These are phyloP conservation scores for Globisporangium radiosum DNA, from an alignment of 352 stramenopile species.

Conservation along the genomic window DNA sequence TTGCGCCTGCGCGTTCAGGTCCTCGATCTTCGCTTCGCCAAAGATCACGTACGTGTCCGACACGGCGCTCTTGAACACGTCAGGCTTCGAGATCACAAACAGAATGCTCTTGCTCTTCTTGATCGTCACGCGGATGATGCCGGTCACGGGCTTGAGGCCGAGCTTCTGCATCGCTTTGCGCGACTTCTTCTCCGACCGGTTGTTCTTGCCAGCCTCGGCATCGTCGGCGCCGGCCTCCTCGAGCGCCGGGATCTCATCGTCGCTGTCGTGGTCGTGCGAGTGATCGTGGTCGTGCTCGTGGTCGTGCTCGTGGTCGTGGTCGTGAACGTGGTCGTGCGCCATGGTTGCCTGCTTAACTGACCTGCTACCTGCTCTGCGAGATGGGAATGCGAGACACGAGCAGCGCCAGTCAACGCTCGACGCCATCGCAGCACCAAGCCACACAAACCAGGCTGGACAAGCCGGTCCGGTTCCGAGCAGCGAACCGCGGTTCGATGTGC, in stretches of 20 bases:
- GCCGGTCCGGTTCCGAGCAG: too few relatives aligned
- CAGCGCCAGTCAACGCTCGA: too few relatives aligned
- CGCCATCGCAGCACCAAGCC: too few relatives aligned
- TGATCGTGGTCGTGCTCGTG: constrained; percentile 35
- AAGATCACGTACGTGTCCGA: constrained; percentile 98
- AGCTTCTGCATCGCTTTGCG: constrained; percentile 99
- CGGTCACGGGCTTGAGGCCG: constrained; percentile 94
- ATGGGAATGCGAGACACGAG: background rate
- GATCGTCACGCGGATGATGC: constrained; percentile 97
- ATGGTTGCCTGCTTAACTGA: constrained; percentile 21
- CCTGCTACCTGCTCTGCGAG: background rate
- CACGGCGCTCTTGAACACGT: constrained; percentile 97
- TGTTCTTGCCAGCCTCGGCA: constrained; percentile 85
- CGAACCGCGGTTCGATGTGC: too few relatives aligned
- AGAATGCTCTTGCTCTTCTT: constrained; percentile 98
- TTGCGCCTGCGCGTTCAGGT: constrained; percentile 90
- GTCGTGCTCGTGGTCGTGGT: constrained; percentile 24
- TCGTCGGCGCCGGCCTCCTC: constrained; percentile 66
- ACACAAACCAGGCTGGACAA: too few relatives aligned
- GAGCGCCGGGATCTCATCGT: constrained; percentile 79
- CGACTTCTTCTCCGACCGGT: constrained; percentile 98
- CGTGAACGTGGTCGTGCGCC: constrained; percentile 36
- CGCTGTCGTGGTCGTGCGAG: constrained; percentile 40
- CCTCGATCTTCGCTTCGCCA: constrained; percentile 98
- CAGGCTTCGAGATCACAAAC: constrained; percentile 98